Conservation (phyloP, 2,329 filamentous ascomycete genomes). For the Rhinocladiella similis region DNA sequence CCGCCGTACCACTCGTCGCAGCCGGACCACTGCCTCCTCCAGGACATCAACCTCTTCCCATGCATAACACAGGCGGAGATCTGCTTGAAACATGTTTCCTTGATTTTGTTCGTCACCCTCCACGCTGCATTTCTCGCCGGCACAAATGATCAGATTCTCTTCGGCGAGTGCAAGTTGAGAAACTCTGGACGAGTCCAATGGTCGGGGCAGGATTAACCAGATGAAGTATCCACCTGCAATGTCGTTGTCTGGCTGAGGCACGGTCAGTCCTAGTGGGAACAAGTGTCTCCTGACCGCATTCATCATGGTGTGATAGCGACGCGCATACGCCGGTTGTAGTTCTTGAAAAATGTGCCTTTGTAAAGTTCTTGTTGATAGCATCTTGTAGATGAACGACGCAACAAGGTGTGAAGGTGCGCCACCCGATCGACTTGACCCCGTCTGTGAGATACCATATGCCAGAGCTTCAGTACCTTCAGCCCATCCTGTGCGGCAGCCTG, state of each 20-base stretch:
- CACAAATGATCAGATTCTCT: conserved; percentile 67
- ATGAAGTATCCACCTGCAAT: conserved; percentile 82
- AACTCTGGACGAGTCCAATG: conserved; percentile 56
- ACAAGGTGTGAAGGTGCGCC: conserved; percentile 61
- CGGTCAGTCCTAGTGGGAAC: conserved; percentile 62
- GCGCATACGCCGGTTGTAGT: conserved; percentile 58
- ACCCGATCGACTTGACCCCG: conserved; percentile 59
- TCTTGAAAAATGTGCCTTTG: conserved; percentile 54
- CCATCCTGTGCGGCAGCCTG: conserved; percentile 87
- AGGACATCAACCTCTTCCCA: conserved; percentile 70
- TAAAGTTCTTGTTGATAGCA: conserved; percentile 54
- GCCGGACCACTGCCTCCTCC: conserved; percentile 65
- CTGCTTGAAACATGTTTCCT: conserved; percentile 57
- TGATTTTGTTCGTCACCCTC: conserved; percentile 53
- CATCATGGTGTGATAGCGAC: conserved; percentile 57
- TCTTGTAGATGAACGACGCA: conserved; percentile 56
- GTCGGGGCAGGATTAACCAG: conserved; percentile 67
- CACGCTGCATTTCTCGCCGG: conserved; percentile 70
- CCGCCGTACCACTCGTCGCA: conserved; percentile 48
- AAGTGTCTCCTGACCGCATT: conserved; percentile 61
- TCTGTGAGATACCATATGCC: conserved; percentile 59
- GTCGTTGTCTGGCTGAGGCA: conserved; percentile 39
- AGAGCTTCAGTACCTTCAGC: conserved; percentile 69
- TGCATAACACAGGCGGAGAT: conserved; percentile 68
- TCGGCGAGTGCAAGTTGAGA: conserved; percentile 59